Conservation (phyloP, 371 early-diverging fungal species). For the Rhizopus arrhizus region DNA sequence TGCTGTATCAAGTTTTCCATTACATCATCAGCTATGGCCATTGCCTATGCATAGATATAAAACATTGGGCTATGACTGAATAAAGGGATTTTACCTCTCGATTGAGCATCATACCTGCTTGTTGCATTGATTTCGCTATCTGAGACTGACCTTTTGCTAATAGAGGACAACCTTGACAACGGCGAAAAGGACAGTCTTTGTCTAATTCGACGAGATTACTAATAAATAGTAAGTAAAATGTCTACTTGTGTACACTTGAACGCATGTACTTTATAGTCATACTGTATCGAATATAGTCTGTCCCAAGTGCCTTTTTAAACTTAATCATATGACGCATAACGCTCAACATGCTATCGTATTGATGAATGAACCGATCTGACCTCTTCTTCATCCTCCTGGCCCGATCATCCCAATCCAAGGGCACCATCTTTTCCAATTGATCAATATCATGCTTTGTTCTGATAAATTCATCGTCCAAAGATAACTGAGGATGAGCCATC, state of each 20-base stretch:
- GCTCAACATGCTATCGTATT: conserved; percentile 59
- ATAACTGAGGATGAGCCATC: conserved; percentile 38
- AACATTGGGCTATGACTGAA: background rate
- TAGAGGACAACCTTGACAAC: conserved; percentile 55
- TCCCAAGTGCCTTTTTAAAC: conserved; percentile 56
- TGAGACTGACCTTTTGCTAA: conserved; percentile 49
- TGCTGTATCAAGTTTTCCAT: conserved; percentile 69
- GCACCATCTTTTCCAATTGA: conserved; percentile 26
- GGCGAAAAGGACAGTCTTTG: conserved; percentile 51
- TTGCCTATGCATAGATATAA: conserved; percentile 6
- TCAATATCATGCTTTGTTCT: conserved; percentile 22
- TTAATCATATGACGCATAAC: conserved; percentile 61
- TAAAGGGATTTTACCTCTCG: background rate
- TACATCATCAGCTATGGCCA: conserved; percentile 42
- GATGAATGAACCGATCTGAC: conserved; percentile 44
- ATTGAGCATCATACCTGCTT: conserved; percentile 35
- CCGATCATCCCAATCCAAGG: conserved; percentile 45
- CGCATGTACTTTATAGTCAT: conserved; percentile 50
- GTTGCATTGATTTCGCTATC: conserved; percentile 51
- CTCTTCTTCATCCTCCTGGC: conserved; percentile 30
- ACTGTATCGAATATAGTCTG: conserved; percentile 57
- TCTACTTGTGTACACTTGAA: conserved; percentile 1
- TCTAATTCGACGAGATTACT: conserved; percentile 42
- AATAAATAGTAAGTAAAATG: background rate
- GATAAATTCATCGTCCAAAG: conserved; percentile 57